Conservation (phyloP, 805 yeast species). For the Kluyveromyces aestuarii region DNA sequence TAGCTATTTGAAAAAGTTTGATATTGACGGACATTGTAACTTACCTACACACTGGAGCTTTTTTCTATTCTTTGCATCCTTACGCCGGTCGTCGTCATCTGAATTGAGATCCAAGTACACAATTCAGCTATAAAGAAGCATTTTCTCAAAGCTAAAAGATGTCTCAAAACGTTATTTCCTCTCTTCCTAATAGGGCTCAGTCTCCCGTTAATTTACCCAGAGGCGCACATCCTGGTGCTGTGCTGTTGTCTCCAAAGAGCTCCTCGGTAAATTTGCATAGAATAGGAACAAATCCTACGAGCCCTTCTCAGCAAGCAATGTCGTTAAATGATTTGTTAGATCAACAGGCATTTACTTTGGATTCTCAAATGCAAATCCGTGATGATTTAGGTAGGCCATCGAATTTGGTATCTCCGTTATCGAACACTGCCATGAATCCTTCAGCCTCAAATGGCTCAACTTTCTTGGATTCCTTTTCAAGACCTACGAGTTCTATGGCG, state of each 20-base stretch:
- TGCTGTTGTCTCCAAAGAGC: conserved; percentile 28
- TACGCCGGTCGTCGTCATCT: conserved; percentile 1
- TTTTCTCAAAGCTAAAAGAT: not conserved
- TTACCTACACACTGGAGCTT: not conserved
- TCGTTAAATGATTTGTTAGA: conserved; percentile 19
- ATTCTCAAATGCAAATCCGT: conserved; percentile 5
- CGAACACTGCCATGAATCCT: conserved; percentile 10
- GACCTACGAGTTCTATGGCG: conserved; percentile 13
- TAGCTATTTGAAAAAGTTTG: not conserved
- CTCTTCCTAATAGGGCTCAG: conserved; percentile 18
- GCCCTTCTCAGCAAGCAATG: conserved; percentile 9
- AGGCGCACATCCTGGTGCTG: conserved; percentile 36
- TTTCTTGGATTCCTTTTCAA: conserved; percentile 16
- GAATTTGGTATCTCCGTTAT: conserved; percentile 18
- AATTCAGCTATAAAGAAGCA: not conserved
- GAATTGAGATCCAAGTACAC: not conserved
- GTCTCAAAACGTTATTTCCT: conserved; percentile 2
- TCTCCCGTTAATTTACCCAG: conserved; percentile 21
- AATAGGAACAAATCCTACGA: conserved; percentile 4
- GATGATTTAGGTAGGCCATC: conserved; percentile 6
- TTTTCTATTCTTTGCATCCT: not conserved
- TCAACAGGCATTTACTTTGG: conserved; percentile 12
- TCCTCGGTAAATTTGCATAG: conserved; percentile 15
- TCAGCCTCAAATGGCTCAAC: conserved; percentile 12
- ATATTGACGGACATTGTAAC: not conserved